Evolutionary conservation across 2,329 filamentous ascomycete genomes (phyloP).

Genomic region (Sclerotinia spermophila): DNA sequence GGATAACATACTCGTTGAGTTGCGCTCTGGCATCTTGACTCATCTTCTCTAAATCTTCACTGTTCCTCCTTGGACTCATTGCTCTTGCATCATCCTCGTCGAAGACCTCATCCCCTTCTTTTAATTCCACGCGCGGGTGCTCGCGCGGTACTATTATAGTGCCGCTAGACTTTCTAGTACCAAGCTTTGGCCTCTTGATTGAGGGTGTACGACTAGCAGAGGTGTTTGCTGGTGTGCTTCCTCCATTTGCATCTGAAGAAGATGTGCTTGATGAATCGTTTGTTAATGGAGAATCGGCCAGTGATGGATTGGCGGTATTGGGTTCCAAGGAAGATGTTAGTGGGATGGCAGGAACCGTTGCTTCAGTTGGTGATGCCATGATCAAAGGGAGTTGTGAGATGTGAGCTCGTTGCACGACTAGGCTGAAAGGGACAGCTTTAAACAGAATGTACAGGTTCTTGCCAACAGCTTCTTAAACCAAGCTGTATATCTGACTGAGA

Average conservation of each 20-base stretch:
- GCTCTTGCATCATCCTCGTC: slow-evolving; percentile 85
- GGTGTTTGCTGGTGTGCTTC: slow-evolving; percentile 17
- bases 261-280: slow-evolving; percentile 15
- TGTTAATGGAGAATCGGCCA: slow-evolving; percentile 8
- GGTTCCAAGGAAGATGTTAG: slow-evolving; percentile 7
- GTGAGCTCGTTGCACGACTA: slow-evolving; percentile 12
- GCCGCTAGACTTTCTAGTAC: slow-evolving; percentile 73
- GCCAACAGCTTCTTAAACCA: not conserved
- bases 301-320: slow-evolving; percentile 11
- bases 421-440: slow-evolving; percentile 9
- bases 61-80: slow-evolving; percentile 91
- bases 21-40: slow-evolving; percentile 75
- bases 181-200: slow-evolving; percentile 58
- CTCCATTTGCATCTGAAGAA: slow-evolving; percentile 17
- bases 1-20: slow-evolving; percentile 48
- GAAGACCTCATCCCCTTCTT: slow-evolving; percentile 62
- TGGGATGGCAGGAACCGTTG: slow-evolving; percentile 2
- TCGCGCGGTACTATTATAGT: slow-evolving; percentile 80
- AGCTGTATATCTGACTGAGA: not conserved
- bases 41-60: slow-evolving; percentile 83
- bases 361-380: slow-evolving; percentile 17
- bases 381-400: not conserved
- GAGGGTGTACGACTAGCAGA: slow-evolving; percentile 16
- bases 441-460: not conserved
- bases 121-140: slow-evolving; percentile 66